phyloP scores from a whole-genome alignment of 2,329 filamentous ascomycete genomes.

The Colletotrichum horii region DNA sequence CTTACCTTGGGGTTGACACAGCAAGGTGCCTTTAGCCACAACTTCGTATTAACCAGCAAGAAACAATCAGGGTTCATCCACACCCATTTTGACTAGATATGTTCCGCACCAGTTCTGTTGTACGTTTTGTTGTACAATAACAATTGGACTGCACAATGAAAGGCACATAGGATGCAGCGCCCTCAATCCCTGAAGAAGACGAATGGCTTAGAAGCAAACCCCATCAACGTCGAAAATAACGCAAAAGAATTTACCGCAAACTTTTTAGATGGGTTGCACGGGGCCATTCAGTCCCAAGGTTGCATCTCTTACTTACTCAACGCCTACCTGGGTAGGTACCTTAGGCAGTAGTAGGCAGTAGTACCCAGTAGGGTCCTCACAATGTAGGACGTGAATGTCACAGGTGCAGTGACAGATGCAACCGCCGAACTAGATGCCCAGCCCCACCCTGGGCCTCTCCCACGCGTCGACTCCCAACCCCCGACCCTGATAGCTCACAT shows the following conservation, averaged over 20 bases:
- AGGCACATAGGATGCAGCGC: not conserved
- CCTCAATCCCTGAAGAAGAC: not conserved
- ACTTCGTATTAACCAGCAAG: not conserved
- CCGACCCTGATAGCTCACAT: not conserved
- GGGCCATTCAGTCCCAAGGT: not conserved
- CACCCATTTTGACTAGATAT: not conserved
- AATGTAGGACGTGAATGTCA: not conserved
- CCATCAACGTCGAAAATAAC: not conserved
- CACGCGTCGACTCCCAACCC: not conserved
- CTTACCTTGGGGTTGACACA: not conserved
- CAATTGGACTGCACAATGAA: not conserved
- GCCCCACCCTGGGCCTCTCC: not conserved
- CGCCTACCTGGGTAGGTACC: not conserved
- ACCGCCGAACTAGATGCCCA: not conserved
- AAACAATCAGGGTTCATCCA: not conserved
- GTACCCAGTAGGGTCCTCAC: not conserved
- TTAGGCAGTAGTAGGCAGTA: not conserved
- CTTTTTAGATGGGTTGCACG: not conserved
- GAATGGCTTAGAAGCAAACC: not conserved
- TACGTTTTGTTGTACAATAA: not conserved
- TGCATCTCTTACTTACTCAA: not conserved
- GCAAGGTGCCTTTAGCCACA: not conserved
- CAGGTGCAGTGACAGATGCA: not conserved
- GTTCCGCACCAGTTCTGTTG: not conserved
- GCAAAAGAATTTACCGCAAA: not conserved